phyloP scores from a whole-genome alignment of 768 basidiomycete genomes.

The Lentinula raphanica region DNA sequence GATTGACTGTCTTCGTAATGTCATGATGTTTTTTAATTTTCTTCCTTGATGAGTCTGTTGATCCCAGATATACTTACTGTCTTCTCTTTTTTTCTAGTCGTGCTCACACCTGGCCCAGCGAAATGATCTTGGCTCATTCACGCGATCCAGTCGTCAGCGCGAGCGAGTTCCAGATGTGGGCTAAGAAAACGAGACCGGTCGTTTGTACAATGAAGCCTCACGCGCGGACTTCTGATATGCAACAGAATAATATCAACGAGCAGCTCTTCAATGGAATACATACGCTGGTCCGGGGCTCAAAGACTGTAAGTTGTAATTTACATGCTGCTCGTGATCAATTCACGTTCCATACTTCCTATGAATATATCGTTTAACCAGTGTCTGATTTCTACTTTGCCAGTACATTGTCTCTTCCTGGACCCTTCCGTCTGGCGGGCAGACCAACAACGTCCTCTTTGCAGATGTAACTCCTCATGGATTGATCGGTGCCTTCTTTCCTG shows the following conservation, averaged over 20 bases:
- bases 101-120: neutral
- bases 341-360: too few species aligned
- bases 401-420: slow-evolving; percentile 4
- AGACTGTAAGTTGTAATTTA: neutral
- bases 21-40: too few species aligned
- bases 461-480: neutral
- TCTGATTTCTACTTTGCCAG: neutral
- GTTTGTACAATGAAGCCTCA: slow-evolving; percentile 4
- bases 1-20: neutral
- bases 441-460: slow-evolving; percentile 2
- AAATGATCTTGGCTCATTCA: neutral
- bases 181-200: slow-evolving; percentile 1
- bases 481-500: slow-evolving; percentile 2
- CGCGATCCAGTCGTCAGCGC: neutral
- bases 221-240: neutral
- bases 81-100: neutral
- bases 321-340: too few species aligned
- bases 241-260: neutral
- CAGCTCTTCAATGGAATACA: neutral
- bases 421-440: neutral
- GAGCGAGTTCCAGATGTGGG: neutral
- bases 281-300: neutral
- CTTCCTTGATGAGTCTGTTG: neutral
- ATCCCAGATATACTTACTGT: neutral
- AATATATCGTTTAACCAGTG: neutral